Evolutionary conservation across 2,329 filamentous ascomycete species (phyloP).

Genomic region (Ophiostoma himal-ulmi): DNA sequence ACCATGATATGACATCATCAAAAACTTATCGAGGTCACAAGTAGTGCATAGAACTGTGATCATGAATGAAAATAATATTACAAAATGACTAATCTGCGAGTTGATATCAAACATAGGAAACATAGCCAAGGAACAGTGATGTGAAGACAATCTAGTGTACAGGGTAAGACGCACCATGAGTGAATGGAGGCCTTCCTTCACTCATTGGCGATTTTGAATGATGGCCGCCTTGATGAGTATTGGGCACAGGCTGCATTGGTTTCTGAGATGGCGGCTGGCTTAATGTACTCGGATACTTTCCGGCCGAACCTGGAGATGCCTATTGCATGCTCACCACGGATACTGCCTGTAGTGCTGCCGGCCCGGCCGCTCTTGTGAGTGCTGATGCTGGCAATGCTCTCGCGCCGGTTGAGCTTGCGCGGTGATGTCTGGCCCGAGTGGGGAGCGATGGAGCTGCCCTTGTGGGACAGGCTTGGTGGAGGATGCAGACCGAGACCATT

Average conservation of each 20-base stretch:
- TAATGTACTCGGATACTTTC: slow-evolving; percentile 18
- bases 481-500: background rate
- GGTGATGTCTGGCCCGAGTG: background rate
- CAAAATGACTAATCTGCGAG: background rate
- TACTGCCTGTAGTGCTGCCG: background rate
- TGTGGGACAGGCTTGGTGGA: background rate
- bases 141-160: background rate
- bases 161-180: background rate
- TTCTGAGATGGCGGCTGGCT: slow-evolving; percentile 7
- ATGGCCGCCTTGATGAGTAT: background rate
- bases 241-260: background rate
- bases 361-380: background rate
- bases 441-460: background rate
- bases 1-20: background rate
- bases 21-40: background rate
- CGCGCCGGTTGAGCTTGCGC: background rate
- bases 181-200: background rate
- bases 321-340: background rate
- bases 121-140: background rate
- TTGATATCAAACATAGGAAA: slow-evolving; percentile 2
- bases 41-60: background rate
- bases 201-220: background rate
- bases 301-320: slow-evolving; percentile 9
- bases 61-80: background rate
- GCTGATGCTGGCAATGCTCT: background rate